Conservation (phyloP, 2,329 filamentous ascomycete species). For the Fusarium sp. region DNA sequence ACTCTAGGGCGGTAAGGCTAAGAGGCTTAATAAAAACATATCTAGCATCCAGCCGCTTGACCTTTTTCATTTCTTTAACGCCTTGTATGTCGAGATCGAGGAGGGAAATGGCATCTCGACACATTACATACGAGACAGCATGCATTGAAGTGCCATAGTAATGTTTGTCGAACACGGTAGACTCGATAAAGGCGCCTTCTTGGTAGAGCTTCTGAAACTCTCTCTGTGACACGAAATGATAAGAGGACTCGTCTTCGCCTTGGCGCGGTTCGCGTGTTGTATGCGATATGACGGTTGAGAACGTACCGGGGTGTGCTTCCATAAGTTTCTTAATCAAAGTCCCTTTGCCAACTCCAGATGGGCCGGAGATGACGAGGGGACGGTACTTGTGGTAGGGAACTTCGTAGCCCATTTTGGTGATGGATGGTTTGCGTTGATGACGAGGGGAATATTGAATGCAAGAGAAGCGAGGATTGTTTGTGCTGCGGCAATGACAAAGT, state of each 20-base stretch:
- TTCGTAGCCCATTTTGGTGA: not conserved
- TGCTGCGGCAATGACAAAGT: no score
- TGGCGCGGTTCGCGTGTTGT: not conserved
- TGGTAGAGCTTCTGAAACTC: not conserved
- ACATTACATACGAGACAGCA: not conserved
- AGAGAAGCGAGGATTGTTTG: not conserved
- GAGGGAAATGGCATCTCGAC: fast-evolving
- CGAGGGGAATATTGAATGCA: no score
- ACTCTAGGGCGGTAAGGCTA: fast-evolving
- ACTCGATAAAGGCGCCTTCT: not conserved
- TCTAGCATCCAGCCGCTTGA: not conserved
- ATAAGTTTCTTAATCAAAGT: not conserved
- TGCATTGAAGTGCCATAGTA: not conserved
- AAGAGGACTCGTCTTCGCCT: fast-evolving
- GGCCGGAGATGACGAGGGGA: not conserved
- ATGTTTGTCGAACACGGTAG: not conserved
- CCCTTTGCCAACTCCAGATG: not conserved
- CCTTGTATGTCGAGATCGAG: slow-evolving; percentile 2
- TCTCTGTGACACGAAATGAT: not conserved
- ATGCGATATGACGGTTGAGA: not conserved
- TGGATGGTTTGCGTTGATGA: no score
- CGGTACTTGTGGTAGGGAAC: not conserved
- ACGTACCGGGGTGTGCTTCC: not conserved
- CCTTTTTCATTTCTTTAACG: not conserved
- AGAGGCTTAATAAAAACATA: not conserved